Percentiles rank a stretch among this genome's conserved stretches.
Evolutionary conservation across 2,329 filamentous ascomycete genomes (phyloP).

Genomic region (Neofusicoccum umdonicola): DNA sequence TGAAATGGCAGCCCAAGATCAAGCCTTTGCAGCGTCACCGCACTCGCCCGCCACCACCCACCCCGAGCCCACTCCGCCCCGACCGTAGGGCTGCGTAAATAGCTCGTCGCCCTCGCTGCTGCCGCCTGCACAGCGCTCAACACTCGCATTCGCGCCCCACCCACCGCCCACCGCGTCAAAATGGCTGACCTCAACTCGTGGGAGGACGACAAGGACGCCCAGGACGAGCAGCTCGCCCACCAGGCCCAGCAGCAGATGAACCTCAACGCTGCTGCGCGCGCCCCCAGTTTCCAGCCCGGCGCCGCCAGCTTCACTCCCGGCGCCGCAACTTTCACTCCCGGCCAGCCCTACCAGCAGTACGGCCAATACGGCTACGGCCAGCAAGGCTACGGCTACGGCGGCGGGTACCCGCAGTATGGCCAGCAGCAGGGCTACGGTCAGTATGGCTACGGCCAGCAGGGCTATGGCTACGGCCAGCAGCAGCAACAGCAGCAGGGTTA

Average conservation of each 20-base stretch:
- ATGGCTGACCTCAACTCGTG: constrained; percentile 95
- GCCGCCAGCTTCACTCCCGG: constrained; percentile 71
- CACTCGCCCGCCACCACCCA: background rate
- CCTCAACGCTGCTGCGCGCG: constrained; percentile 57
- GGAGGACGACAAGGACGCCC: constrained; percentile 78
- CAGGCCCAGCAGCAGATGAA: constrained; percentile 76
- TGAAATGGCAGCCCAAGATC: constrained; percentile 13
- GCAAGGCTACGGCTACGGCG: constrained; percentile 28
- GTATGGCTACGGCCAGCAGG: constrained; percentile 49
- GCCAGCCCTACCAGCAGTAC: constrained; percentile 64
- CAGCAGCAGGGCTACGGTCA: constrained; percentile 56
- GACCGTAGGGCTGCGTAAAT: background rate
- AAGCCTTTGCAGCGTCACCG: constrained; percentile 1
- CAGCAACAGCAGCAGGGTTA: constrained; percentile 20
- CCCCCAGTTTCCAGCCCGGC: constrained; percentile 62
- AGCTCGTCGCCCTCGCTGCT: background rate
- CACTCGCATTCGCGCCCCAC: background rate
- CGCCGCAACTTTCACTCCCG: constrained; percentile 68
- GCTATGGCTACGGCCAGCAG: constrained; percentile 8
- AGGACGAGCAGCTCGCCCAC: constrained; percentile 73
- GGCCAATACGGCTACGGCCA: constrained; percentile 41
- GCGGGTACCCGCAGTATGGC: constrained; percentile 25
- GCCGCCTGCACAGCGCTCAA: background rate
- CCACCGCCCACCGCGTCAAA: constrained; percentile 20
- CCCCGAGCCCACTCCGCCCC: background rate